phyloP scores from a whole-genome alignment of 805 yeast genomes.

The Vanderwaltozyma yarrowii region DNA sequence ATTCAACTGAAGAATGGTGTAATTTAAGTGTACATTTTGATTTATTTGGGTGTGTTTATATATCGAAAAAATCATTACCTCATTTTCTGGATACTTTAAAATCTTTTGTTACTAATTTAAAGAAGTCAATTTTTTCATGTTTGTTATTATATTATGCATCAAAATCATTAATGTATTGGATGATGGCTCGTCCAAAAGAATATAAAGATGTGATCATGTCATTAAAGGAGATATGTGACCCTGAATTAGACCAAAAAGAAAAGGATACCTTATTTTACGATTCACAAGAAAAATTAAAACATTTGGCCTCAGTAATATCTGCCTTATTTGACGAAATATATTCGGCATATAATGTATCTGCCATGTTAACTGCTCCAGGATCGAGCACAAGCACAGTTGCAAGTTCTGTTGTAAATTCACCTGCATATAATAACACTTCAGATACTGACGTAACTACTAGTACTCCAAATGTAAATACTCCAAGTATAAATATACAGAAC shows the following conservation, averaged over 20 bases:
- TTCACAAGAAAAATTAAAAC: neutral
- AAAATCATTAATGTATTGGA: slow-evolving; percentile 41
- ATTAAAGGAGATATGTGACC: neutral
- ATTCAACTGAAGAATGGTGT: neutral
- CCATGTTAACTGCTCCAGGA: slow-evolving; percentile 7
- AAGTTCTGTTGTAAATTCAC: neutral
- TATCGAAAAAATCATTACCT: slow-evolving; percentile 31
- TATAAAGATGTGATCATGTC: slow-evolving; percentile 22
- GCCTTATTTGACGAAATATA: slow-evolving; percentile 19
- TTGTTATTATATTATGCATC: slow-evolving; percentile 37
- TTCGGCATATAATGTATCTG: slow-evolving; percentile 16
- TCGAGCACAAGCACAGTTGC: neutral
- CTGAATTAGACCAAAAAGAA: neutral
- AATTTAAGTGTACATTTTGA: slow-evolving; percentile 30
- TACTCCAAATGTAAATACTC: neutral
- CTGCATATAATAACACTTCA: neutral
- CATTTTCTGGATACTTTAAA: slow-evolving; percentile 33
- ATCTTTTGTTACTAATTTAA: slow-evolving; percentile 29
- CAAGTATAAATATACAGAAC: neutral
- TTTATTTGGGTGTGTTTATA: slow-evolving; percentile 33
- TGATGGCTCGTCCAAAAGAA: slow-evolving; percentile 38
- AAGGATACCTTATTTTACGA: neutral
- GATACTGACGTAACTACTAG: neutral
- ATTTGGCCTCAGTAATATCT: neutral
- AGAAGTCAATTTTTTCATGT: slow-evolving; percentile 38